A percentile compares a stretch with the other conserved stretches of the same genome.
phyloP scores from a whole-genome alignment of 768 basidiomycete genomes.

The Pisolithus marmoratus region DNA sequence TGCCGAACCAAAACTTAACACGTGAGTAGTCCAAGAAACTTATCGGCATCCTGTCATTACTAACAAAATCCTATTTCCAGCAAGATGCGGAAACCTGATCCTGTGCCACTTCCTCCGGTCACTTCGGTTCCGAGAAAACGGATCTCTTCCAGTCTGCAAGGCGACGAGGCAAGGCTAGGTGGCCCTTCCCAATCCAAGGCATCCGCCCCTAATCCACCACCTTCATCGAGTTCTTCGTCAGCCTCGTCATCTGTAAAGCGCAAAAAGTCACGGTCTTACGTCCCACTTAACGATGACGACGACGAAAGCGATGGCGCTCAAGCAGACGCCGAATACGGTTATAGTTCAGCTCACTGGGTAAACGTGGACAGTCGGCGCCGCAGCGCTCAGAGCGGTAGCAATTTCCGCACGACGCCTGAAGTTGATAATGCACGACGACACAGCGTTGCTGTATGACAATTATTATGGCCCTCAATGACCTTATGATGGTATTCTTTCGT shows the following conservation, averaged over 20 bases:
- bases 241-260: conserved; percentile 32
- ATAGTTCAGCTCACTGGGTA: conserved; percentile 36
- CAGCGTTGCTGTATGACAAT: conserved; percentile 54
- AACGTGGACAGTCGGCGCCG: conserved; percentile 55
- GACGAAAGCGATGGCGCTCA: conserved; percentile 65
- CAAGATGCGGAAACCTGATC: conserved; percentile 87
- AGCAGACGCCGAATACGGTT: conserved; percentile 60
- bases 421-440: conserved; percentile 56
- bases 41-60: conserved; percentile 2
- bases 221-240: conserved; percentile 27
- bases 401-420: conserved; percentile 31
- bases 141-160: conserved; percentile 26
- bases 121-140: conserved; percentile 40
- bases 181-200: conserved; percentile 29
- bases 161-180: conserved; percentile 37
- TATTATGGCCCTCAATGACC: conserved; percentile 15
- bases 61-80: conserved; percentile 31
- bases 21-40: conserved; percentile 41
- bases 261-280: conserved; percentile 49
- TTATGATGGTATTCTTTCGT: conserved; percentile 16
- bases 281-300: conserved; percentile 43
- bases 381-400: conserved; percentile 22
- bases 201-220: conserved; percentile 32
- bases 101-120: conserved; percentile 32
- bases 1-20: conserved; percentile 83